A percentile compares a stretch with the other conserved stretches of the same genome.
Evolutionary conservation across 2,329 filamentous ascomycete genomes (phyloP).

Genomic region (Aspergillus melleus): DNA sequence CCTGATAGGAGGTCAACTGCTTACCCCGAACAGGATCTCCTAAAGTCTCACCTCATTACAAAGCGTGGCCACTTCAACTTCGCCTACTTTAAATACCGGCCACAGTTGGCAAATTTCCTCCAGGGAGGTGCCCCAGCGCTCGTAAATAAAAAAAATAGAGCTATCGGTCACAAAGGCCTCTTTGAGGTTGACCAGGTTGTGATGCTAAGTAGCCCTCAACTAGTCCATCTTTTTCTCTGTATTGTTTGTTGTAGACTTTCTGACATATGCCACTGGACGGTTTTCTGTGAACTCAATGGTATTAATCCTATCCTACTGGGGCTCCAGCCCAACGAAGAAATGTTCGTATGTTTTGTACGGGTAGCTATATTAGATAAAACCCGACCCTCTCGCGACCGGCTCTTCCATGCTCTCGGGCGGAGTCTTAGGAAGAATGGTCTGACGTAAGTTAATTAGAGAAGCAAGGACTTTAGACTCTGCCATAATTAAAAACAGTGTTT

Average conservation of each 20-base stretch:
- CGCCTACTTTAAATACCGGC: conserved; percentile 1
- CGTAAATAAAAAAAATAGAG: conserved; percentile 9
- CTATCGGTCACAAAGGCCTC: conserved; percentile 9
- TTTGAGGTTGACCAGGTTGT: conserved; percentile 8
- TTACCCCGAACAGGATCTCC: not conserved
- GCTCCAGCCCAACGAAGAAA: too few species aligned
- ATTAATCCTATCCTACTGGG: too few species aligned
- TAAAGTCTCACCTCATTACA: not conserved
- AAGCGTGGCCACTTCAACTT: conserved; percentile 7
- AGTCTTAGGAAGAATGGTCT: too few species aligned
- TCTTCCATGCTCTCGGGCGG: too few species aligned
- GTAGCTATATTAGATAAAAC: too few species aligned
- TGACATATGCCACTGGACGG: conserved; percentile 7
- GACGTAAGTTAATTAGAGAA: too few species aligned
- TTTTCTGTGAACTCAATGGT: too few species aligned
- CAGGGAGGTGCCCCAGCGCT: conserved; percentile 3
- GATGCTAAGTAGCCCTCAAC: conserved; percentile 4
- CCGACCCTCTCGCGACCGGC: too few species aligned
- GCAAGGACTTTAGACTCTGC: too few species aligned
- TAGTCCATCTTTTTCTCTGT: not conserved
- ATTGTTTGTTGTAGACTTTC: not conserved
- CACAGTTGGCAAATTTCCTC: conserved; percentile 1
- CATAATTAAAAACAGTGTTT: not conserved
- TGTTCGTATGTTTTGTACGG: too few species aligned
- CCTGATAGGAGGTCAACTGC: not conserved